These are phyloP conservation scores for Scheffersomyces segobiensis DNA, from an alignment of 1,139 yeast genomes.

Conservation along the genomic window DNA sequence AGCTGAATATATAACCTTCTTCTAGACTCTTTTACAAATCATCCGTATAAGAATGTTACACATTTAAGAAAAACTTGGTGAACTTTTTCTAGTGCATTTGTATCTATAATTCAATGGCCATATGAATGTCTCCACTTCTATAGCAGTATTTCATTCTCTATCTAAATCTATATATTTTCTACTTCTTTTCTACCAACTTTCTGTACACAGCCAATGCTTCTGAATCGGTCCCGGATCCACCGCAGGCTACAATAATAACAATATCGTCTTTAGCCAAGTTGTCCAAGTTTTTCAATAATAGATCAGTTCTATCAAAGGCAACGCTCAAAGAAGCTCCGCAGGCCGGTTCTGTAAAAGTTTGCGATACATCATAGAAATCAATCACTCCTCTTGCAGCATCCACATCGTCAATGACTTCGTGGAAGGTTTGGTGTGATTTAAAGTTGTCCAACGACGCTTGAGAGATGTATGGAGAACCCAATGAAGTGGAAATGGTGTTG, in stretches of 20 bases:
- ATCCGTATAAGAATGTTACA: no score
- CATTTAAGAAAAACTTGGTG: neutral
- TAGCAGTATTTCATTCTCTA: neutral
- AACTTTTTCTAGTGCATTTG: neutral
- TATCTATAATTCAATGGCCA: no score
- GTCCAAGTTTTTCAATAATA: constrained; percentile 22
- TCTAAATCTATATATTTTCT: neutral
- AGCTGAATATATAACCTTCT: neutral
- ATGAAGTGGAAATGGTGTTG: constrained; percentile 39
- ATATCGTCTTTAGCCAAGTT: constrained; percentile 30
- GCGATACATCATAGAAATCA: constrained; percentile 25
- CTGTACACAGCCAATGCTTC: constrained; percentile 5
- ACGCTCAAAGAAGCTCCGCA: constrained; percentile 41
- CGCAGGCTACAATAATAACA: constrained; percentile 40
- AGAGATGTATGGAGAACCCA: constrained; percentile 42
- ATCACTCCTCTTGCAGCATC: constrained; percentile 36
- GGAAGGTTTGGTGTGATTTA: constrained; percentile 15
- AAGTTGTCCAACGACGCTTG: constrained; percentile 28
- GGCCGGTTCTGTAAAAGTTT: constrained; percentile 38
- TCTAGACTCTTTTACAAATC: neutral
- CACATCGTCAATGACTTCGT: constrained; percentile 33
- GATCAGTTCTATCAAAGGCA: constrained; percentile 22
- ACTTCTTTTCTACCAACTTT: neutral
- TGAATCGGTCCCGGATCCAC: constrained; percentile 31
- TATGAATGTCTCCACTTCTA: neutral